A percentile compares a stretch with the other conserved stretches of the same genome.
phyloP scores from a whole-genome alignment of 352 stramenopile genomes.

The Pythium phragmitis region DNA sequence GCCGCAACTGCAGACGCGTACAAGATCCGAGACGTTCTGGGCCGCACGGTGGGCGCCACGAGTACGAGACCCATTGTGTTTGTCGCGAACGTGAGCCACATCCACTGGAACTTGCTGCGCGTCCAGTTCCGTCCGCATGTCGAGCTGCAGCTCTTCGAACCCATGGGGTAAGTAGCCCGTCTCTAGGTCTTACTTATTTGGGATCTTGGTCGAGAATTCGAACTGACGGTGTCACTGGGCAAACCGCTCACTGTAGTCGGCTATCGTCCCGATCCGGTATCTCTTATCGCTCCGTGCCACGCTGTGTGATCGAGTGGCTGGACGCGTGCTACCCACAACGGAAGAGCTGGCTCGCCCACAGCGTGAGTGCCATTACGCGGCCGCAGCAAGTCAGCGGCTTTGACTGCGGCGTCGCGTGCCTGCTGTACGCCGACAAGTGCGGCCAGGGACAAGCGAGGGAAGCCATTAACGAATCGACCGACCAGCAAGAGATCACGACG shows the following conservation, averaged over 20 bases:
- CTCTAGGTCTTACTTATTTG: too few species aligned
- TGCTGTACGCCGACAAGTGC: constrained; percentile 88
- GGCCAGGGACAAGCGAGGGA: constrained; percentile 53
- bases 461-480: constrained; percentile 59
- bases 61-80: constrained; percentile 71
- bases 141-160: constrained; percentile 87
- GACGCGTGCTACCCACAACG: constrained; percentile 72
- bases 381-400: constrained; percentile 88
- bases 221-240: neutral
- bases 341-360: constrained; percentile 49
- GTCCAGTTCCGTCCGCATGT: constrained; percentile 66
- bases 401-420: constrained; percentile 85
- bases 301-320: constrained; percentile 81
- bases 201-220: too few species aligned
- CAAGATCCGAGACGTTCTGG: constrained; percentile 71
- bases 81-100: constrained; percentile 72
- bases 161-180: constrained; percentile 57
- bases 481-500: constrained; percentile 71
- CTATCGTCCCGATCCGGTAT: constrained; percentile 56
- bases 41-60: constrained; percentile 58
- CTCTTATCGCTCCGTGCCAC: constrained; percentile 75
- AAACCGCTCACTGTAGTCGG: constrained; percentile 25
- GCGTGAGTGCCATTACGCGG: constrained; percentile 76
- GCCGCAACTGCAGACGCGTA: constrained; percentile 19
- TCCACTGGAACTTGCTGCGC: constrained; percentile 90